Percentiles rank a stretch among this genome's conserved stretches.
These are phyloP conservation scores for Phytophthora syringae DNA, from an alignment of 352 stramenopile genomes.

Conservation along the genomic window DNA sequence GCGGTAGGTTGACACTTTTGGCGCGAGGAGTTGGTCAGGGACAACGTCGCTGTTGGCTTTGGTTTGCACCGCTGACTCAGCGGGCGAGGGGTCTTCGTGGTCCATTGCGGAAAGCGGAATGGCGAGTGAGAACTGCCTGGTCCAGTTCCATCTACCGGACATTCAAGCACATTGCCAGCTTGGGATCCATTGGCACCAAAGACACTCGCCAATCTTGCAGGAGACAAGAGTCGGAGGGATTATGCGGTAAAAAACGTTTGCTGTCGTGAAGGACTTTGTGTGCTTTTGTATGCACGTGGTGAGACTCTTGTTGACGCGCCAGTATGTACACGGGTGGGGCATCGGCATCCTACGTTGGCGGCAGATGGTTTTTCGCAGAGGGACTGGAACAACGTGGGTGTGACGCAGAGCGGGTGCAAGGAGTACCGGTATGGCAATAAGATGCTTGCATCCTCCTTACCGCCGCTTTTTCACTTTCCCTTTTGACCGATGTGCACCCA, in stretches of 20 bases:
- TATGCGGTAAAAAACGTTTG: too few species aligned
- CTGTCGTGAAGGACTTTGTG: conserved; percentile 18
- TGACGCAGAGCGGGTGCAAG: conserved; percentile 3
- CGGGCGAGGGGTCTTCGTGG: conserved; percentile 3
- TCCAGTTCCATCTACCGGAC: neutral
- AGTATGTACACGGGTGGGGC: conserved; percentile 5
- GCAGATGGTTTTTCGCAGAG: conserved; percentile 11
- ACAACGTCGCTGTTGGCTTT: conserved; percentile 18
- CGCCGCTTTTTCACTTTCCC: neutral
- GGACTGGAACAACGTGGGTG: neutral
- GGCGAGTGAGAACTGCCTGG: conserved; percentile 5
- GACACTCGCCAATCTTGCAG: too few species aligned
- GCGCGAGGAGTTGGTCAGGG: conserved; percentile 25
- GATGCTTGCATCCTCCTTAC: too few species aligned
- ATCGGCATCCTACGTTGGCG: too few species aligned
- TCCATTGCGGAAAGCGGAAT: conserved; percentile 7
- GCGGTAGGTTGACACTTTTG: conserved; percentile 30
- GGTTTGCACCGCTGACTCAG: too few species aligned
- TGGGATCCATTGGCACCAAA: conserved; percentile 10
- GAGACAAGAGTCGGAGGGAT: too few species aligned
- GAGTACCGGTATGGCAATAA: too few species aligned
- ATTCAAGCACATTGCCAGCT: conserved; percentile 4
- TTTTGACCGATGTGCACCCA: too few species aligned
- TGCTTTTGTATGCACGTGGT: conserved; percentile 11
- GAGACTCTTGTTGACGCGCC: conserved; percentile 31